phyloP scores from a whole-genome alignment of 108 stramenopile genomes.

The Epithemia pelagica region DNA sequence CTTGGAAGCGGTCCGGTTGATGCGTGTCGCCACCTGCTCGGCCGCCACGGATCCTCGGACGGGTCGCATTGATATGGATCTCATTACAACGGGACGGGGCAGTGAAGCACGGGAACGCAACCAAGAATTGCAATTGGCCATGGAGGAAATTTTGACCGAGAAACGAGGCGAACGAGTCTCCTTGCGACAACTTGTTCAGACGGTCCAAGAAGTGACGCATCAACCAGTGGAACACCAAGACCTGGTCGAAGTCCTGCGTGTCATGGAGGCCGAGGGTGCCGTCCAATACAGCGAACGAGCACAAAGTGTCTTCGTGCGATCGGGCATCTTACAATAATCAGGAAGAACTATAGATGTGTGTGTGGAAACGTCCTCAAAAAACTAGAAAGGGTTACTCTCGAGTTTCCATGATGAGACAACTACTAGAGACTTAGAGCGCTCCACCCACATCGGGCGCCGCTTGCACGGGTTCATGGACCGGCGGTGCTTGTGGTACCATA shows the following conservation, averaged over 20 bases:
- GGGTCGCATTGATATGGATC: conserved; percentile 98
- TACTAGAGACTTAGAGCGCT: background rate
- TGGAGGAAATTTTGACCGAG: conserved; percentile 62
- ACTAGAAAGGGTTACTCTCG: too few relatives aligned
- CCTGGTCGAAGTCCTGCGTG: conserved; percentile 45
- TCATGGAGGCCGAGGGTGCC: conserved; percentile 70
- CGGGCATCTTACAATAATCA: conserved; percentile 21
- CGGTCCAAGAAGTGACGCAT: conserved; percentile 63
- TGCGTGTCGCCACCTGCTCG: conserved; percentile 95
- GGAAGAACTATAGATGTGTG: too few relatives aligned
- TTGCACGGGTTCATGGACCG: background rate
- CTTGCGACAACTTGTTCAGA: conserved; percentile 52
- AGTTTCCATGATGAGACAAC: too few relatives aligned
- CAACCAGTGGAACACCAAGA: conserved; percentile 46
- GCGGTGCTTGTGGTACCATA: background rate
- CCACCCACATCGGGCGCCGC: background rate
- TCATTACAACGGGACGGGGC: conserved; percentile 88
- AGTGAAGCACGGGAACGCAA: conserved; percentile 73
- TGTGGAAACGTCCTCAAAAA: too few relatives aligned
- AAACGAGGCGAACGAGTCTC: conserved; percentile 57
- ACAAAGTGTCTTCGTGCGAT: conserved; percentile 75
- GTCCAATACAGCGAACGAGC: conserved; percentile 75
- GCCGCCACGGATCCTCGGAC: conserved; percentile 96
- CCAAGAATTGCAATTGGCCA: conserved; percentile 41
- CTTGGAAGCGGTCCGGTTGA: conserved; percentile 88